Base-by-base conservation (phyloP, 371 early-diverging fungal species). In the Parasitella parasitica region DNA sequence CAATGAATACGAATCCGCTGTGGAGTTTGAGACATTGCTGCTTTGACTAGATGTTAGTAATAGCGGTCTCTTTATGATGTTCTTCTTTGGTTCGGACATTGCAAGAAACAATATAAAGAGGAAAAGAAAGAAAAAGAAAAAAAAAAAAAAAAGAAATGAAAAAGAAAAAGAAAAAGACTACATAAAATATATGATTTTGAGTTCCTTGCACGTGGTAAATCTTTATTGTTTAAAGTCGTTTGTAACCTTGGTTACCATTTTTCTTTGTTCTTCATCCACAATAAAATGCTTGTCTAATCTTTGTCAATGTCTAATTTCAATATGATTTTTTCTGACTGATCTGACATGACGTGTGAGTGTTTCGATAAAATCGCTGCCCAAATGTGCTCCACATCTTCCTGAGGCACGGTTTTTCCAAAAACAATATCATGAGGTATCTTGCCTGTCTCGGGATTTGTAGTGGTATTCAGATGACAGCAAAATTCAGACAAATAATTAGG, bases 191-290 rank as follows among this genome's bases (percentile, higher is more conserved):
- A 24, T 49, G 49, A 49, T 27, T 49, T 49, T 49, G 28, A 27
- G 12, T 28, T 49, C 49, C 24, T 49, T 49, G 49, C 49, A 49
- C 49, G 49, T 49, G 49, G 49, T 49, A 49, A 15, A n/a, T 49
- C 28, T 49, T 49, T 49, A 49, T 49, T 49, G 49, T 49, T 49
- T 28, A n/a, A 27, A 28, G 49, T 49, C 12, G 48, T 48, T 22
- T 27, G 49, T 43, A 43, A 43, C 22, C 39, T 16, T 41, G 22
- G 22, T 5, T 41, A 18, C 30, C 11, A 2, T 32, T 32, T 32
- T 32, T 32, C 11, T 32, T 32, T 32, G 8, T 20, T 11, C 18
- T 20, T 41, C 16, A 41, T 18, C 16, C 7, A 20, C 16, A 9
- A 20, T 41, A 32, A 32, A 32, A 18, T 2, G 9, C 16, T 3